Conservation (phyloP, 2,329 filamentous ascomycete genomes). For the Epichloe gansuensis region DNA sequence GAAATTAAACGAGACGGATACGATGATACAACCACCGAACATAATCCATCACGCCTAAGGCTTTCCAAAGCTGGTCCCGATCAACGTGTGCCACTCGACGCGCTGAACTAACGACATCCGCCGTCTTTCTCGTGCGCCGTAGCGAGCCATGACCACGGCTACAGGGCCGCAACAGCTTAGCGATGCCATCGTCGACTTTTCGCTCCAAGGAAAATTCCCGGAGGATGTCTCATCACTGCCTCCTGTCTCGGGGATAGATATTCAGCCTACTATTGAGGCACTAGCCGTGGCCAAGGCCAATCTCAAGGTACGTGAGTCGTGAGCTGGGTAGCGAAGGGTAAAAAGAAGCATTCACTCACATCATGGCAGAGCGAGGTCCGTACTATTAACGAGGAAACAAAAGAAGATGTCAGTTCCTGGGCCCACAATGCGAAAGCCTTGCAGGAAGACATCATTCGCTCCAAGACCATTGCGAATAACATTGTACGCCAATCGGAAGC, state of each 20-base stretch:
- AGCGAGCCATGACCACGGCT: slow-evolving; percentile 17
- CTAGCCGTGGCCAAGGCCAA: slow-evolving; percentile 22
- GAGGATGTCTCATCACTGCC: slow-evolving; percentile 24
- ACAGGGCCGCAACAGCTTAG: slow-evolving; percentile 21
- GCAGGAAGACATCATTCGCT: slow-evolving; percentile 72
- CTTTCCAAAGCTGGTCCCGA: background rate
- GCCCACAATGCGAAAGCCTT: slow-evolving; percentile 71
- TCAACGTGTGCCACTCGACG: background rate
- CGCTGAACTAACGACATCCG: background rate
- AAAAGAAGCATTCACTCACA: background rate
- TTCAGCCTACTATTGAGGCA: slow-evolving; percentile 27
- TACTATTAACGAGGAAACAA: slow-evolving; percentile 60
- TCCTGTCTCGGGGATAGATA: slow-evolving; percentile 24
- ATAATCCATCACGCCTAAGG: background rate
- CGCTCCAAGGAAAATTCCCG: slow-evolving; percentile 28
- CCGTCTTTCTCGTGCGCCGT: background rate
- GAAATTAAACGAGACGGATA: background rate
- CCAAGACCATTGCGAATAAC: slow-evolving; percentile 64
- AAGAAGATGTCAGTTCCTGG: slow-evolving; percentile 74
- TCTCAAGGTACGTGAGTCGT: slow-evolving; percentile 25
- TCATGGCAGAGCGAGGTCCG: slow-evolving; percentile 48
- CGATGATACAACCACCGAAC: background rate
- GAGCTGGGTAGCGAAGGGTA: background rate
- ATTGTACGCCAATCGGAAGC: slow-evolving; percentile 68
- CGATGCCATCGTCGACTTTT: slow-evolving; percentile 28